Base-by-base conservation (phyloP, 2,329 filamentous ascomycete genomes). In the Cladosporium halotolerans region DNA sequence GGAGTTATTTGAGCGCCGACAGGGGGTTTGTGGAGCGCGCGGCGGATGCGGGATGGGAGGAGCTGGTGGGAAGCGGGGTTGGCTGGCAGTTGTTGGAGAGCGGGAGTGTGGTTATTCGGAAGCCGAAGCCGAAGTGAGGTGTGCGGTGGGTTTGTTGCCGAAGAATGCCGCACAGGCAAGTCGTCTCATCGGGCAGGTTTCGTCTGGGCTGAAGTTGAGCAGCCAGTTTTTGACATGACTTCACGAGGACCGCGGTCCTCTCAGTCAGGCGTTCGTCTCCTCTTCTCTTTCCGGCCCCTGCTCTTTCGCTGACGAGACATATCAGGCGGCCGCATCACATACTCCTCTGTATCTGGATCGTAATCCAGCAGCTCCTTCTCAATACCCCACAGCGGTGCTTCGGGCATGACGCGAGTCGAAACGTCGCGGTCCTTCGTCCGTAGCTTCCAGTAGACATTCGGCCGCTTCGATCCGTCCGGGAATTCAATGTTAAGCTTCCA, bases 1-100 rank as follows among this genome's bases (percentile, higher is more conserved):
- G 84, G 64, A 80, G 85, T 4, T 99, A 99, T 69, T 72, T 96
- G 59, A 81, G 73, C 16, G 84, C 89, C 8, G 87, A 89, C 50
- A 70, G 79, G 55, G 67, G 66, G 3, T 89, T 85, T 68, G 71
- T 96, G 47, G 88, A 93, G 71, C 79, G 77, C 65, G 78, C 81
- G 54, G 79, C 86, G 4, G 83, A 82, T 45, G 76, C 80, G 60
- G 75, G 72, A n/a, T 99, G 92, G 90, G 76, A 81, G 9, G 81
- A 82, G 47, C 72, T 97, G 64, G 77, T 80, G 33, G 75, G 80
- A 59, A 83, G 88, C 64, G 83, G 83, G 2, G 86, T 97, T 1
- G 90, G 90, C 0, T 99, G 93, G 93, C 82, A 90, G 64, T 73
- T 88, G 62, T 84, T 88, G 39, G 73, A 73, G 23, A 61, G 62